These are phyloP conservation scores for Leishmania martiniquensis DNA, from an alignment of 208 protist genomes.

Conservation along the genomic window DNA sequence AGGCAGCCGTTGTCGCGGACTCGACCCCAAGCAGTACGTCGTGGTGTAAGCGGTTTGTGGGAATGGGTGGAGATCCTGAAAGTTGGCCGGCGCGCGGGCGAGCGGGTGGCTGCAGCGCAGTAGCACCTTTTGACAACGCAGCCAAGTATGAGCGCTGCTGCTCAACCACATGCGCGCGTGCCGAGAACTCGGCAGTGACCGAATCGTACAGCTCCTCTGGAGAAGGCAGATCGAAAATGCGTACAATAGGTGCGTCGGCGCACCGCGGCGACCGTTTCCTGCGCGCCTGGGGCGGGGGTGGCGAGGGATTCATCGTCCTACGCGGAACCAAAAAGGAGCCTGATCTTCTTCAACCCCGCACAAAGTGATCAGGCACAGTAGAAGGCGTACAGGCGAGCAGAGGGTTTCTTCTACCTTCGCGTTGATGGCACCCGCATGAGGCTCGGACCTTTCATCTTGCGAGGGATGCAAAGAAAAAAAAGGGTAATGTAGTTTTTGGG, in stretches of 20 bases:
- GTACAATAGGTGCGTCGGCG: neutral
- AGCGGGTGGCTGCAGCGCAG: neutral
- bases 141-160: constrained; percentile 4
- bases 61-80: neutral
- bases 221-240: constrained; percentile 6
- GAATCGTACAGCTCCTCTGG: constrained; percentile 4
- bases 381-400: neutral
- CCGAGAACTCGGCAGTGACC: neutral
- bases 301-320: neutral
- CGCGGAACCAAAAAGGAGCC: neutral
- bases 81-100: neutral
- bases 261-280: neutral
- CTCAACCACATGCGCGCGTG: neutral
- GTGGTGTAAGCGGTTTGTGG: neutral
- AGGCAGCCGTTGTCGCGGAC: neutral
- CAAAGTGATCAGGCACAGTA: neutral
- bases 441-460: neutral
- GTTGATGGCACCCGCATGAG: neutral
- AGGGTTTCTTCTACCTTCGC: neutral
- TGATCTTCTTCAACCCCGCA: neutral
- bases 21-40: constrained; percentile 4
- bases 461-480: neutral
- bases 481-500: neutral
- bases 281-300: neutral
- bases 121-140: neutral